phyloP scores from a whole-genome alignment of 164 flowering plant species.

The Annona cherimola region DNA sequence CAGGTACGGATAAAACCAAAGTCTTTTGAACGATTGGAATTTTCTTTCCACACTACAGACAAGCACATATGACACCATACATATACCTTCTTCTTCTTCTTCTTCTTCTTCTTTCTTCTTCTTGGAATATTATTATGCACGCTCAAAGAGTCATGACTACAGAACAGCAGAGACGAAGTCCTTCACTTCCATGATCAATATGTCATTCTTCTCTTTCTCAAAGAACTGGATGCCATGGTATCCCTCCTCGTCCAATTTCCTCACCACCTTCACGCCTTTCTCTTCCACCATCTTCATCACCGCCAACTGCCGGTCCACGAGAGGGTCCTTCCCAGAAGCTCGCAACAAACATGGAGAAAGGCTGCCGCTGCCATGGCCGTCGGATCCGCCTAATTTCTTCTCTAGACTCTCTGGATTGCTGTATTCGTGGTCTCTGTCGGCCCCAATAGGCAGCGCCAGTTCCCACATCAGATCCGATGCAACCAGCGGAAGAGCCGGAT shows the following conservation, averaged over 20 bases:
- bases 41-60: too few relatives aligned
- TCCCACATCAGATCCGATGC: conserved; percentile 45
- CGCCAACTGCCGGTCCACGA: conserved; percentile 14
- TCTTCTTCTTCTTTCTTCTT: too few relatives aligned
- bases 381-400: conserved; percentile 45
- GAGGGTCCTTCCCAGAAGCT: conserved; percentile 7
- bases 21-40: too few relatives aligned
- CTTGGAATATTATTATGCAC: too few relatives aligned
- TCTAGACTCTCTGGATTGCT: conserved; percentile 29
- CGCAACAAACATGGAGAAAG: background rate
- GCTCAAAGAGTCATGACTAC: too few relatives aligned
- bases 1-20: too few relatives aligned
- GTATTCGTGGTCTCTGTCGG: conserved; percentile 52
- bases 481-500: conserved; percentile 23
- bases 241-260: conserved; percentile 33
- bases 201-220: conserved; percentile 29
- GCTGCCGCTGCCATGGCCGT: background rate
- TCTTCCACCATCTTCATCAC: conserved; percentile 33
- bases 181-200: conserved; percentile 19
- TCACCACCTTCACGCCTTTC: conserved; percentile 36
- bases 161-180: conserved; percentile 20
- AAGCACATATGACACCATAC: too few relatives aligned
- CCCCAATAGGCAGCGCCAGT: conserved; percentile 44
- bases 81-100: too few relatives aligned
- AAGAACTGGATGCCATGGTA: conserved; percentile 41